phyloP scores from a whole-genome alignment of 305 asterid genomes.

The Caryopteris hybrid region DNA sequence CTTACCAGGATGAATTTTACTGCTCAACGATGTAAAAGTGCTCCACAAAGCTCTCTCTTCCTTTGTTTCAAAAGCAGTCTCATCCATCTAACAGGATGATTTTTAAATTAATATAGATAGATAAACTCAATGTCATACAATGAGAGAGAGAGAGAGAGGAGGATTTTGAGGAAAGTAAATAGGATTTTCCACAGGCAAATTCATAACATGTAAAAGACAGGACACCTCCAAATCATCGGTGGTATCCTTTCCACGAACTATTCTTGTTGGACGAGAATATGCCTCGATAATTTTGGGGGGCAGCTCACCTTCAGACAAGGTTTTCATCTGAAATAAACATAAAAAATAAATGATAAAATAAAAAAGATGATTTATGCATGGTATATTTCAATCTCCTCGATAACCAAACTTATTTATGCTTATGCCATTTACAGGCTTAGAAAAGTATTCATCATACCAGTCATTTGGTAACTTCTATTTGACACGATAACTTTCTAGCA shows the following conservation, averaged over 20 bases:
- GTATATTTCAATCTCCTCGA: not conserved
- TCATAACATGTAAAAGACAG: constrained; percentile 15
- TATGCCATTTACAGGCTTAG: not conserved
- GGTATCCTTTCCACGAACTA: constrained; percentile 85
- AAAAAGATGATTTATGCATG: not conserved
- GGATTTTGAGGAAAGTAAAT: not conserved
- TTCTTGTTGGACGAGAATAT: constrained; percentile 97
- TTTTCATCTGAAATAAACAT: constrained; percentile 55
- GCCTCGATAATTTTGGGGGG: constrained; percentile 84
- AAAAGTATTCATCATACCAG: constrained; percentile 3
- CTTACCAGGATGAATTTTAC: constrained; percentile 66
- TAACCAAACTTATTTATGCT: not conserved
- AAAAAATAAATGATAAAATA: not conserved
- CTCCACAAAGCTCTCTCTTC: constrained; percentile 87
- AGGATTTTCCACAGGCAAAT: constrained; percentile 7
- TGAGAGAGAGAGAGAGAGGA: not conserved
- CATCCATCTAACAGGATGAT: constrained; percentile 64
- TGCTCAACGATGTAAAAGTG: constrained; percentile 62
- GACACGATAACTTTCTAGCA: not conserved
- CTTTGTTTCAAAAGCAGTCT: constrained; percentile 60
- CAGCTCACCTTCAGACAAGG: constrained; percentile 58
- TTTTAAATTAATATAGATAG: constrained; percentile 9
- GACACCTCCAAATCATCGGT: constrained; percentile 60
- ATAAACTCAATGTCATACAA: not conserved
- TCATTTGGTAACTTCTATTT: constrained; percentile 2